phyloP scores from a whole-genome alignment of 2,329 filamentous ascomycete species.

The Arthrinium phaeospermum region DNA sequence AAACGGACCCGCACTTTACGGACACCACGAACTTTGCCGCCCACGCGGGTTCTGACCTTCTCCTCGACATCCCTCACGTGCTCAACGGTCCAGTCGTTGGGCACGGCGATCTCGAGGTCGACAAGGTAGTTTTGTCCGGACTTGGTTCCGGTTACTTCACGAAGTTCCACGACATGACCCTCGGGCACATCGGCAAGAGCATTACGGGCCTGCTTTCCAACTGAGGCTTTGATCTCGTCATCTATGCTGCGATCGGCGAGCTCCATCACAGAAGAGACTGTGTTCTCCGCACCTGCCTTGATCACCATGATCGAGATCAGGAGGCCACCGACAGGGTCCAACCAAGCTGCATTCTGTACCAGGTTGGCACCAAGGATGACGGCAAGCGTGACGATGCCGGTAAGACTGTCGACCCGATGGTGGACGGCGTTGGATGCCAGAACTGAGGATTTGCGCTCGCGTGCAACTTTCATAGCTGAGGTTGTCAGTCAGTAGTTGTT shows the following conservation, averaged over 20 bases:
- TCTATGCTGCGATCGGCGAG: conserved; percentile 91
- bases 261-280: conserved; percentile 79
- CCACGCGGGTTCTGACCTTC: conserved; percentile 73
- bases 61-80: conserved; percentile 75
- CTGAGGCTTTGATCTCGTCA: conserved; percentile 75
- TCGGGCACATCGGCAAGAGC: conserved; percentile 61
- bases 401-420: conserved; percentile 94
- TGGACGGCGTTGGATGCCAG: conserved; percentile 96
- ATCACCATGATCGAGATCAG: conserved; percentile 94
- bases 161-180: conserved; percentile 69
- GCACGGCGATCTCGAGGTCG: conserved; percentile 85
- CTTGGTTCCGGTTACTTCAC: conserved; percentile 87
- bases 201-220: conserved; percentile 69
- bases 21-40: conserved; percentile 80
- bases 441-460: conserved; percentile 92
- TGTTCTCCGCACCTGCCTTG: conserved; percentile 87
- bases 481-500: conserved; percentile 10
- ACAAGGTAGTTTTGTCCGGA: conserved; percentile 96
- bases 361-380: conserved; percentile 91
- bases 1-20: conserved; percentile 86
- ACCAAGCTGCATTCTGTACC: conserved; percentile 83
- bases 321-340: conserved; percentile 92
- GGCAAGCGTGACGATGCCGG: conserved; percentile 88
- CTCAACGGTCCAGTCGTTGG: conserved; percentile 76
- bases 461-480: conserved; percentile 90